Conservation (phyloP, 2,329 filamentous ascomycete species). For the Fusarium sp. region DNA sequence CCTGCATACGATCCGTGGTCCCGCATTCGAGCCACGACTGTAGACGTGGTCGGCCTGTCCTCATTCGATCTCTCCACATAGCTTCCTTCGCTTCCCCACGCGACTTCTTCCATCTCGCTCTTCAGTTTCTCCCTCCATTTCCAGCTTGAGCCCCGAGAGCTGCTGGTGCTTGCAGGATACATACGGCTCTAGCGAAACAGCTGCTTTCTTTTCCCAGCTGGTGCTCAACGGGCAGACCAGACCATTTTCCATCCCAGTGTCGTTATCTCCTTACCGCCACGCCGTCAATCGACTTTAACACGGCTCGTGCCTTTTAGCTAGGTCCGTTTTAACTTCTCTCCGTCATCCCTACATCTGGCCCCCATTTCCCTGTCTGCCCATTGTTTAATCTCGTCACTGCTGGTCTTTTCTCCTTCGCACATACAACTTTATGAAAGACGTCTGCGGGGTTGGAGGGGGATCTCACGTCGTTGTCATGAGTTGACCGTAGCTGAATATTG, state of each 20-base stretch:
- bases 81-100: constrained; percentile 55
- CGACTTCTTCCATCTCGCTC: constrained; percentile 53
- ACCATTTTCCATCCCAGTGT: constrained; percentile 50
- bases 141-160: constrained; percentile 51
- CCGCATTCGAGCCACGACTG: constrained; percentile 61
- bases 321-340: constrained; percentile 51
- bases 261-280: constrained; percentile 52
- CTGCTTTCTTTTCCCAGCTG: constrained; percentile 47
- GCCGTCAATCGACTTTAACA: constrained; percentile 44
- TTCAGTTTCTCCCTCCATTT: constrained; percentile 52
- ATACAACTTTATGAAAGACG: constrained; percentile 50
- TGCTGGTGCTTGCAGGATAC: constrained; percentile 55
- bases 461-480: constrained; percentile 47
- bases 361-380: constrained; percentile 38
- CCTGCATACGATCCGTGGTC: constrained; percentile 57
- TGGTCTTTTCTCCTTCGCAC: constrained; percentile 37
- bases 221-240: constrained; percentile 46
- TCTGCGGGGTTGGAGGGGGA: constrained; percentile 50
- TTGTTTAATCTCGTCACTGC: constrained; percentile 39
- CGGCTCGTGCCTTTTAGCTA: constrained; percentile 45
- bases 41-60: constrained; percentile 52
- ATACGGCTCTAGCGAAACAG: constrained; percentile 54
- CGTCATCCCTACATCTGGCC: constrained; percentile 38
- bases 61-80: constrained; percentile 56
- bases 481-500: constrained; percentile 48